These are phyloP conservation scores for Ochromonas danica DNA, from an alignment of 108 stramenopile genomes.

Conservation along the genomic window DNA sequence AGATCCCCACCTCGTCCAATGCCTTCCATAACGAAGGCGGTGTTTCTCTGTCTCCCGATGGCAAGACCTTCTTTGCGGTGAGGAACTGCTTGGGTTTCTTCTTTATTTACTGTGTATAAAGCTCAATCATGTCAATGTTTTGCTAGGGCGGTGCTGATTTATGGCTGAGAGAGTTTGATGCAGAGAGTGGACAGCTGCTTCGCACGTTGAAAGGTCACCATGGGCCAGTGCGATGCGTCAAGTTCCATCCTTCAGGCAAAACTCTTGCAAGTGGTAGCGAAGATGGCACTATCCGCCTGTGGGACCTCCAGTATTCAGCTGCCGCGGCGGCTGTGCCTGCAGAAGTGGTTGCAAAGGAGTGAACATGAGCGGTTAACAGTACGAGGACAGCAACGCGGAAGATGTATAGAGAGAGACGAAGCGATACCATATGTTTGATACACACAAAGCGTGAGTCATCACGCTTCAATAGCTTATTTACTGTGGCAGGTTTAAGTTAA, in stretches of 20 bases:
- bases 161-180: slow-evolving; percentile 91
- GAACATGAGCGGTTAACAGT: too few species aligned
- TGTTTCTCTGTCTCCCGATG: slow-evolving; percentile 77
- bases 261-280: slow-evolving; percentile 81
- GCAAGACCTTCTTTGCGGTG: slow-evolving; percentile 77
- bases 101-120: slow-evolving; percentile 9
- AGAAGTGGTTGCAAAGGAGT: too few species aligned
- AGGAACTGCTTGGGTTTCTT: too few species aligned
- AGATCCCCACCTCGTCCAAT: slow-evolving; percentile 80
- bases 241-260: slow-evolving; percentile 82
- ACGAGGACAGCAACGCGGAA: too few species aligned
- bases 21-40: slow-evolving; percentile 90
- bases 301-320: slow-evolving; percentile 54
- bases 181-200: slow-evolving; percentile 76
- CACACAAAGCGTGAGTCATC: too few species aligned
- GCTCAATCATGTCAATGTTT: slow-evolving; percentile 5
- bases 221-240: slow-evolving; percentile 91
- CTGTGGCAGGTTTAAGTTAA: too few species aligned
- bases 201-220: slow-evolving; percentile 95
- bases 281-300: slow-evolving; percentile 97
- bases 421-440: too few species aligned
- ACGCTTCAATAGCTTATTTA: too few species aligned
- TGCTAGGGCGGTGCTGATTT: slow-evolving; percentile 66
- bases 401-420: too few species aligned
- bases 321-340: too few species aligned